Percentiles rank a stretch among this genome's conserved stretches.
These are phyloP conservation scores for Lepidium africanum DNA, from an alignment of 345 rosid genomes.

Conservation along the genomic window DNA sequence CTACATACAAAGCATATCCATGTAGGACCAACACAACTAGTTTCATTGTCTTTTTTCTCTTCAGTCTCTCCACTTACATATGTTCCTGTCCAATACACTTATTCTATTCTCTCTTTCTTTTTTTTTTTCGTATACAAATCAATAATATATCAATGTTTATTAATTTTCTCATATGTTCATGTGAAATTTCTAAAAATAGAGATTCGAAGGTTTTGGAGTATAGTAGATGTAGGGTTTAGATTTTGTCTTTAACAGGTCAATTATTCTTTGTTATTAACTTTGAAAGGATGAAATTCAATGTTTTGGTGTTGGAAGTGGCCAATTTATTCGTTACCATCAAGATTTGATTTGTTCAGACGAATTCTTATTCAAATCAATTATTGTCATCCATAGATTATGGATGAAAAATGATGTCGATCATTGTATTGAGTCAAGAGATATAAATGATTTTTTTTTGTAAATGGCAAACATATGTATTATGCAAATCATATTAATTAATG, in stretches of 20 bases:
- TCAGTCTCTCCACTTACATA: slow-evolving; percentile 13
- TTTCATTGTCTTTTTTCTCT: slow-evolving; percentile 19
- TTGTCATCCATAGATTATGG: background rate
- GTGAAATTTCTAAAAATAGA: slow-evolving; percentile 23
- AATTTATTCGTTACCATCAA: slow-evolving; percentile 16
- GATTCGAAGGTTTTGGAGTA: slow-evolving; percentile 24
- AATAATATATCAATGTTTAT: background rate
- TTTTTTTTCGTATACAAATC: background rate
- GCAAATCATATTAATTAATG: background rate
- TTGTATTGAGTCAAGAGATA: background rate
- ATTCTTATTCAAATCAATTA: background rate
- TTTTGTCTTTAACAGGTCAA: slow-evolving; percentile 19
- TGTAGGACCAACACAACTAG: slow-evolving; percentile 33
- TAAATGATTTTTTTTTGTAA: too few species aligned
- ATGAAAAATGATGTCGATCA: background rate
- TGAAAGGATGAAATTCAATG: background rate
- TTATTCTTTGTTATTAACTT: slow-evolving; percentile 1
- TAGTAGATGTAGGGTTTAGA: slow-evolving; percentile 19
- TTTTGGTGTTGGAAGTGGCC: slow-evolving; percentile 1
- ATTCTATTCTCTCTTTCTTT: slow-evolving; percentile 25
- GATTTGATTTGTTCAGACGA: slow-evolving; percentile 4
- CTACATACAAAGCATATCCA: slow-evolving; percentile 26
- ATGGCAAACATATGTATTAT: background rate
- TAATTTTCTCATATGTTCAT: slow-evolving; percentile 10
- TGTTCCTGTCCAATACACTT: slow-evolving; percentile 21